Base-by-base conservation (phyloP, 805 yeast species). In the Metschnikowia cerradonensis region DNA sequence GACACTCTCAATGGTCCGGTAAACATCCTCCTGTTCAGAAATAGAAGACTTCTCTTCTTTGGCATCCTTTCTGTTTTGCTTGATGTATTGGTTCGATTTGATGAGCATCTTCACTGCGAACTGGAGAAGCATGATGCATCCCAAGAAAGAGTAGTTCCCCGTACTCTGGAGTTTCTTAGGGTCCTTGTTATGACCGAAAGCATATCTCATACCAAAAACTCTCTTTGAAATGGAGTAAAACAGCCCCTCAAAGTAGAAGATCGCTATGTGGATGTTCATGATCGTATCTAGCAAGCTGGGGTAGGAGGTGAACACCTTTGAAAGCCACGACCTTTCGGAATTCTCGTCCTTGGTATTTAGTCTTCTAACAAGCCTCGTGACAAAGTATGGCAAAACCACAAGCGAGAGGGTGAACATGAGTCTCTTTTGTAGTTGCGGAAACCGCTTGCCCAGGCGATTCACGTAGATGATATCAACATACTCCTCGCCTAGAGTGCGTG, bases 401-500 rank as follows among this genome's bases (percentile, higher is more conserved):
- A 82, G 84, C 0, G 84, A 70, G 2, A 80, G 47, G 0, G 89
- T 74, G 60, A 83, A 90, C 4, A 83, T 81, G 1, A 82, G 51
- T 49, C 89, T 73, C 30, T 80, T 71, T 1, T 56, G 19, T 3
- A 68, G 31, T 33, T 65, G 67, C 0, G 88, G 86, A 5, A 86
- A 64, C 39, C 69, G 61, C 17, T 59, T 73, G 0, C 90, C 88
- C 34, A 66, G 65, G 46, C 79, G 69, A 37, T 70, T 72, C 6
- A 86, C 89, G 61, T 87, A 86, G 6, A 82, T 67, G 49, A 89
- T 68, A 65, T 92, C 96, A 13, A 90, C 90, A 67, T 92, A 92
- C 67, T 92, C 97, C 64, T 92, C 98, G 1, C 99, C 99, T 26
- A 94, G 69, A 0, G 98, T 92, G 48, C 92, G 76, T 1, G 88